Evolutionary conservation across 2,329 filamentous ascomycete genomes (phyloP), one percentile per base, ranked within the genome.

Genomic region (Xylariales sp.): DNA sequence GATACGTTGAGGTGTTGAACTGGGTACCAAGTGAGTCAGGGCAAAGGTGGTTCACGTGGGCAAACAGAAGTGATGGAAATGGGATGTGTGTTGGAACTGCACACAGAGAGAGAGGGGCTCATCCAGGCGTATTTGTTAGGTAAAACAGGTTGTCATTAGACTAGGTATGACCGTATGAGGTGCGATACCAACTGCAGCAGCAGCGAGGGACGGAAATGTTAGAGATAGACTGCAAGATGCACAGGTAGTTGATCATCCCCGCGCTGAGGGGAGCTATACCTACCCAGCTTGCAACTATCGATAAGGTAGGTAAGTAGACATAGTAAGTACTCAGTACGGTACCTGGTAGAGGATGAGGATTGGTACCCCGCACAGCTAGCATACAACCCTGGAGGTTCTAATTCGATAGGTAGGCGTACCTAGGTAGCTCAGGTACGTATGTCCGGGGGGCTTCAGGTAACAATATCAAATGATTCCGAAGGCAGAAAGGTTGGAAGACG

Each of bases 271-370:
- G 50, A 66, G 64, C 59, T 52, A 36, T 49, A 56, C 50, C 43
- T 55, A 45, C 32, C 50, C 43, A 41, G 28, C 50, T 34, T 30
- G 41, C 6, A 12, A n/a, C 23, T 66, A 64, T 63, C 64, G 59
- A 67, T 66, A 67, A 67, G 56, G 53, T 63, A 59, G 59, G 64
- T 66, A 67, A 67, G 56, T 48, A 23, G 18, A 39, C 5, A 4
- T 53, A 16, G 9, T 6, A 41, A 3, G 18, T 45, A 56, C 18
- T 41, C 12, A n/a, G 50, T 54, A 54, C 12, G 32, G 50, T 54
- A 54, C 50, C 32, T 54, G 12, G 12, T 39, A 9, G 18, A 36
- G 30, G 32, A 32, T 18, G 32, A 39, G 32, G n/a, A 41, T 18
- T 5, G 52, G n/a, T 30, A 43, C 53, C 53, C 53, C 53, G 36